Percentiles rank a stretch among this genome's conserved stretches.
These are phyloP conservation scores for Phytophthora sp. DNA, from an alignment of 352 stramenopile genomes.

Conservation along the genomic window DNA sequence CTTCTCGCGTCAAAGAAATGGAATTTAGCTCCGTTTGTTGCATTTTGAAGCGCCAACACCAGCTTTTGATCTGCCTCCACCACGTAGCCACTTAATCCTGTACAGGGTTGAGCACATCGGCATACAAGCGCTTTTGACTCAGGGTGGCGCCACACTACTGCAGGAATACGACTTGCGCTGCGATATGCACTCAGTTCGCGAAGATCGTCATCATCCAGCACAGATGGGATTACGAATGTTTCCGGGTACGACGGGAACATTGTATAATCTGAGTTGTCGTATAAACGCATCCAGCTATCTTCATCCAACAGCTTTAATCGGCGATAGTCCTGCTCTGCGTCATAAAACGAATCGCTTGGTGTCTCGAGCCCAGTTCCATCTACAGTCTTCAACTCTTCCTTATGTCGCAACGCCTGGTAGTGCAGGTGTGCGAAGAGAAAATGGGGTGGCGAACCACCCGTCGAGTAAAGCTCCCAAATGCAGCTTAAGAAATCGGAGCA, in stretches of 20 bases:
- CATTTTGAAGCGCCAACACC: constrained; percentile 71
- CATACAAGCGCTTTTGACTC: constrained; percentile 91
- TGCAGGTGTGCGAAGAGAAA: constrained; percentile 85
- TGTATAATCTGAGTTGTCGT: constrained; percentile 87
- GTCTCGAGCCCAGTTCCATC: constrained; percentile 51
- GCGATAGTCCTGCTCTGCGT: constrained; percentile 82
- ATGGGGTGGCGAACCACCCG: constrained; percentile 26
- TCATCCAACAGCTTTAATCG: constrained; percentile 81
- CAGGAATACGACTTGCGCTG: constrained; percentile 93
- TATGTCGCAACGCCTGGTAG: constrained; percentile 69
- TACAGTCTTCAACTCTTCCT: constrained; percentile 22
- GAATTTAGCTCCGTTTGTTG: constrained; percentile 74
- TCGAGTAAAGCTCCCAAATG: constrained; percentile 76
- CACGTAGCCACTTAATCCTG: constrained; percentile 83
- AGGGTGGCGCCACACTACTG: constrained; percentile 93
- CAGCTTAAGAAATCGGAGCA: constrained; percentile 79
- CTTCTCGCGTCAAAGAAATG: constrained; percentile 88
- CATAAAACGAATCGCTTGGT: constrained; percentile 61
- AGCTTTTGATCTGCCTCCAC: constrained; percentile 84
- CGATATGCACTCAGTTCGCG: constrained; percentile 91
- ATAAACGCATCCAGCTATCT: constrained; percentile 82
- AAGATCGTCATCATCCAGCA: constrained; percentile 92
- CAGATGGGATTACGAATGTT: constrained; percentile 92
- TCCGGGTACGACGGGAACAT: constrained; percentile 95
- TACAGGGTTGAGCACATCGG: constrained; percentile 85